Conservation (phyloP, 257 asterid genomes). For the Solanum chaucha region DNA sequence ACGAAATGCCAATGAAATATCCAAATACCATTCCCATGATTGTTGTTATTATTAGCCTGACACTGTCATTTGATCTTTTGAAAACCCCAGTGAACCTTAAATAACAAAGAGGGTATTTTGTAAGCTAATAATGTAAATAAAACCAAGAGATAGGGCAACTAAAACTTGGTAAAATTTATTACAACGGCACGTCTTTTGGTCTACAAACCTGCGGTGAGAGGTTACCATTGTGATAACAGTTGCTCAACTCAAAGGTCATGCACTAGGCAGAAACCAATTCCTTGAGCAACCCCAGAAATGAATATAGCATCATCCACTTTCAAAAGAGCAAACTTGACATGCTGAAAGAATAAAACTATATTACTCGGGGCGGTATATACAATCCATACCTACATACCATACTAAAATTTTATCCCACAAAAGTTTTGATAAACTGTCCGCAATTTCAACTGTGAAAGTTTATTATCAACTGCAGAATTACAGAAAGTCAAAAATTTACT, state of each 20-base stretch:
- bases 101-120: neutral
- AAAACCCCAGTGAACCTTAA: slow-evolving; percentile 48
- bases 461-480: neutral
- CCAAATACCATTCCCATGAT: slow-evolving; percentile 89
- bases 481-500: neutral
- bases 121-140: slow-evolving; percentile 15
- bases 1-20: slow-evolving; percentile 85
- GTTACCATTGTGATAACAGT: slow-evolving; percentile 62
- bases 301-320: slow-evolving; percentile 28
- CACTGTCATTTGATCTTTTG: slow-evolving; percentile 65
- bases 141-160: neutral
- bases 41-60: slow-evolving; percentile 67
- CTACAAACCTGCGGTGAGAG: slow-evolving; percentile 66
- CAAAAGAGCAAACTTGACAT: slow-evolving; percentile 10
- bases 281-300: slow-evolving; percentile 31
- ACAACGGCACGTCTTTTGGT: neutral
- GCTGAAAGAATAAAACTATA: slow-evolving; percentile 1
- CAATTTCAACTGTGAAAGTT: neutral
- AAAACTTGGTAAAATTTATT: neutral
- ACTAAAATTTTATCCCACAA: neutral
- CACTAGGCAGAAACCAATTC: slow-evolving; percentile 44
- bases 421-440: neutral
- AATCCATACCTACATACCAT: neutral
- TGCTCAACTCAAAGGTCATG: slow-evolving; percentile 46
- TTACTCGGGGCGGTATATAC: neutral